Conservation (phyloP, 177 flowering plant genomes). For the Vitis hybrid region DNA sequence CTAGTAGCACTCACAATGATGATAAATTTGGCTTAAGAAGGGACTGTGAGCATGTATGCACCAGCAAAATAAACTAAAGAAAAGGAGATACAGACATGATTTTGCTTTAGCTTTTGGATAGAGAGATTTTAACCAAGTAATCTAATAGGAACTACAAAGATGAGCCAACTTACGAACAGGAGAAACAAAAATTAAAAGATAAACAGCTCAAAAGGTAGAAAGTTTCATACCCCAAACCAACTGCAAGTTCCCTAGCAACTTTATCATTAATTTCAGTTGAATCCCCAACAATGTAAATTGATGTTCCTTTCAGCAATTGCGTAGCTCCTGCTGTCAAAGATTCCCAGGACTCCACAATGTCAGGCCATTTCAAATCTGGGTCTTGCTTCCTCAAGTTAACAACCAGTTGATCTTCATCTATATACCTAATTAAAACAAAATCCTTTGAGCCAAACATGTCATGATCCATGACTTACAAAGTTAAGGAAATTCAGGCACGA, state of each 20-base stretch:
- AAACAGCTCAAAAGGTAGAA: neutral
- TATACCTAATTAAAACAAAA: conserved; percentile 50
- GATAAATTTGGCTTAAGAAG: no score
- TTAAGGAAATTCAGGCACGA: conserved; percentile 2
- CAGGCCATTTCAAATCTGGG: conserved; percentile 89
- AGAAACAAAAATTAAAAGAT: neutral
- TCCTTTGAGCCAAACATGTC: neutral
- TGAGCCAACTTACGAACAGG: no score
- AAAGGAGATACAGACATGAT: no score
- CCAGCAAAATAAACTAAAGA: no score
- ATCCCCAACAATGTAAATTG: conserved; percentile 82
- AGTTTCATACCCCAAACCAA: conserved; percentile 77
- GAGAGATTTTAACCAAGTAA: neutral
- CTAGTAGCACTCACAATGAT: no score
- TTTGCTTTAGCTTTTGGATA: neutral
- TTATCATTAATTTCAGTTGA: conserved; percentile 80
- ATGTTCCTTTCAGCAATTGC: conserved; percentile 81
- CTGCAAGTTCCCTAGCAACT: conserved; percentile 82
- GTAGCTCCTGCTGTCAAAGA: conserved; percentile 66
- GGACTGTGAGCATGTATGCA: no score
- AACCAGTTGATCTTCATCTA: conserved; percentile 89
- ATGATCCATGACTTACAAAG: neutral
- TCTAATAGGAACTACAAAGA: no score
- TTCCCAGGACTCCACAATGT: conserved; percentile 89
- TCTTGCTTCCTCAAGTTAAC: conserved; percentile 86